Conservation (phyloP, 805 yeast species). For the Kodamaea fukazawae region DNA sequence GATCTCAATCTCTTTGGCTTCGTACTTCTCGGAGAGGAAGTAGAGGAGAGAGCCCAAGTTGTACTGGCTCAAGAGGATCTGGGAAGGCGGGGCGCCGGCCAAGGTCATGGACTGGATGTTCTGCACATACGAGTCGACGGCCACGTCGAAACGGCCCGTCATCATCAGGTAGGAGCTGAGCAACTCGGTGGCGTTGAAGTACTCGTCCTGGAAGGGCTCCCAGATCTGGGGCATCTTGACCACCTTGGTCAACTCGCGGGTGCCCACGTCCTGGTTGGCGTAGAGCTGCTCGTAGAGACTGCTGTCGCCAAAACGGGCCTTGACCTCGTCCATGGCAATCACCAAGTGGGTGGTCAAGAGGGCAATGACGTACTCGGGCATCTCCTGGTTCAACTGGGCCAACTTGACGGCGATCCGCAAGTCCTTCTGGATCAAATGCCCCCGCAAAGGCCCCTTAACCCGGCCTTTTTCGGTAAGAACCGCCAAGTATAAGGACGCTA, state of each 20-base stretch:
- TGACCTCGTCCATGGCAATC: conserved; percentile 31
- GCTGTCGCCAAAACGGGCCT: no score
- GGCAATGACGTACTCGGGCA: conserved; percentile 52
- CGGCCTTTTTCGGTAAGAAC: conserved; percentile 40
- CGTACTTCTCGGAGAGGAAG: conserved; percentile 62
- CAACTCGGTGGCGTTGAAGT: conserved; percentile 73
- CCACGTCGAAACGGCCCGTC: conserved; percentile 62
- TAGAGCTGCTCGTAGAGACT: no score
- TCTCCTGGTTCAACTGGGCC: conserved; percentile 52
- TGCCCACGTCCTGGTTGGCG: conserved; percentile 13
- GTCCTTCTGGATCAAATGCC: conserved; percentile 66
- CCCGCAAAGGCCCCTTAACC: conserved; percentile 30
- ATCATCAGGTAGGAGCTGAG: conserved; percentile 69
- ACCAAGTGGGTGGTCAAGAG: conserved; percentile 60
- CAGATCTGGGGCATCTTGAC: conserved; percentile 50
- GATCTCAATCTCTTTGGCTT: conserved; percentile 42
- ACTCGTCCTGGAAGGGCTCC: conserved; percentile 75
- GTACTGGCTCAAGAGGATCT: conserved; percentile 61
- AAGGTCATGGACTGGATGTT: conserved; percentile 72
- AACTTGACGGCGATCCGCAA: conserved; percentile 66
- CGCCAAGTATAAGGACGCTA: conserved; percentile 56
- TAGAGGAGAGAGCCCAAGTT: conserved; percentile 69
- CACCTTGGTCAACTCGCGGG: conserved; percentile 19
- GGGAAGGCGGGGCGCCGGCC: conserved; percentile 65
- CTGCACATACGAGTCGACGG: conserved; percentile 57